phyloP scores from a whole-genome alignment of 2,329 filamentous ascomycete genomes.

The Epichloe gansuensis region DNA sequence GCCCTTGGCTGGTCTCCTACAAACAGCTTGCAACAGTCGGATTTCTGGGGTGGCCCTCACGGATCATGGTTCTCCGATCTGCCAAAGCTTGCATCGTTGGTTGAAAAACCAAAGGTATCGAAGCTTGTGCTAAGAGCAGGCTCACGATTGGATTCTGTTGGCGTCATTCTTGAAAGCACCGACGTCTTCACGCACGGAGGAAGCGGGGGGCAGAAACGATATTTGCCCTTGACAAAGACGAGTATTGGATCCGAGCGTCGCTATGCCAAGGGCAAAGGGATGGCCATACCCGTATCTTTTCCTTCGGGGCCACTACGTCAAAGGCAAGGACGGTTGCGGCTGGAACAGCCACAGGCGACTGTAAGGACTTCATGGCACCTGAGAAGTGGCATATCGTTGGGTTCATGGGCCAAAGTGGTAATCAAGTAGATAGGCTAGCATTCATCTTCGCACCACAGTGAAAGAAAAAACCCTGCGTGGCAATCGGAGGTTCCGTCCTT shows the following conservation, averaged over 20 bases:
- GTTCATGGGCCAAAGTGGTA: not conserved
- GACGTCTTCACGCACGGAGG: not conserved
- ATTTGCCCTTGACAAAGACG: not conserved
- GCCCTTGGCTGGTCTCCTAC: not conserved
- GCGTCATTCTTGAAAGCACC: not conserved
- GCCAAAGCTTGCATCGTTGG: not conserved
- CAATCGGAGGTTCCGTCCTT: too few species aligned
- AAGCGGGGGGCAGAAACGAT: not conserved
- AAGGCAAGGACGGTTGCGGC: not conserved
- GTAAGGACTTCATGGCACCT: not conserved
- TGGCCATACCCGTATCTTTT: not conserved
- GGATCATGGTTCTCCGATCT: not conserved
- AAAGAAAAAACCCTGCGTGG: too few species aligned
- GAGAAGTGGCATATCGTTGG: not conserved
- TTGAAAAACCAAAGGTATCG: not conserved
- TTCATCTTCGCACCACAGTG: not conserved
- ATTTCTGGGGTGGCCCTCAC: not conserved
- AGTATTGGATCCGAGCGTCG: not conserved
- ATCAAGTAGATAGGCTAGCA: not conserved
- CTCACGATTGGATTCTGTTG: not conserved
- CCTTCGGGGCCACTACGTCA: not conserved
- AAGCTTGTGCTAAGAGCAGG: not conserved
- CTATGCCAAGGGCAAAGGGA: not conserved
- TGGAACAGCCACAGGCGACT: not conserved
- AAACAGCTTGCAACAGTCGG: not conserved